Percentiles rank a stretch among this genome's conserved stretches.
Evolutionary conservation across 108 stramenopile genomes (phyloP).

Genomic region (Pelagomonas calceolata): DNA sequence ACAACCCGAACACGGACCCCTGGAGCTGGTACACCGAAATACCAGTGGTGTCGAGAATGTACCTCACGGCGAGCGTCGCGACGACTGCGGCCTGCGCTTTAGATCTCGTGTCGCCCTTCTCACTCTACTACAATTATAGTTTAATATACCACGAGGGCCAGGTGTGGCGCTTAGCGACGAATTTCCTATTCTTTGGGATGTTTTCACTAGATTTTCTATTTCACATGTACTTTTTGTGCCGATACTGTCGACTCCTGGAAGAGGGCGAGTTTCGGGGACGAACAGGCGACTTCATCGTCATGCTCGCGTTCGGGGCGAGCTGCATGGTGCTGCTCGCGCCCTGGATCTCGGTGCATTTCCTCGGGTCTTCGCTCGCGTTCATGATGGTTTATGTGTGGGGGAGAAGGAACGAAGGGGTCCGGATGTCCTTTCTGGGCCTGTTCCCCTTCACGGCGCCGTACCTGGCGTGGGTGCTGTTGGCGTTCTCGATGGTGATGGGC

Average conservation of each 20-base stretch:
- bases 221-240: constrained; percentile 93
- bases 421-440: constrained; percentile 66
- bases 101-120: constrained; percentile 27
- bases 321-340: constrained; percentile 68
- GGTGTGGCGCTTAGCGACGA: constrained; percentile 86
- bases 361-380: constrained; percentile 84
- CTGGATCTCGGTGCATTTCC: constrained; percentile 66
- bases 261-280: constrained; percentile 89
- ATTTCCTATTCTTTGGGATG: constrained; percentile 91
- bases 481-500: constrained; percentile 69
- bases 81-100: constrained; percentile 68
- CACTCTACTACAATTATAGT: constrained; percentile 80
- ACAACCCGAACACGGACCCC: background rate
- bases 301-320: constrained; percentile 73
- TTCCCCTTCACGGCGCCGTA: constrained; percentile 89
- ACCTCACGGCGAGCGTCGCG: constrained; percentile 87
- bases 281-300: constrained; percentile 77
- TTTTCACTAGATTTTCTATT: constrained; percentile 93
- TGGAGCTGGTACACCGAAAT: constrained; percentile 83
- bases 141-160: constrained; percentile 53
- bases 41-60: constrained; percentile 75
- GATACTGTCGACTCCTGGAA: constrained; percentile 85
- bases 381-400: constrained; percentile 98
- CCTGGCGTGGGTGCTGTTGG: constrained; percentile 90
- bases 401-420: constrained; percentile 40